Evolutionary conservation across 2,329 filamentous ascomycete genomes (phyloP).

Genomic region (Diaporthe sp.): DNA sequence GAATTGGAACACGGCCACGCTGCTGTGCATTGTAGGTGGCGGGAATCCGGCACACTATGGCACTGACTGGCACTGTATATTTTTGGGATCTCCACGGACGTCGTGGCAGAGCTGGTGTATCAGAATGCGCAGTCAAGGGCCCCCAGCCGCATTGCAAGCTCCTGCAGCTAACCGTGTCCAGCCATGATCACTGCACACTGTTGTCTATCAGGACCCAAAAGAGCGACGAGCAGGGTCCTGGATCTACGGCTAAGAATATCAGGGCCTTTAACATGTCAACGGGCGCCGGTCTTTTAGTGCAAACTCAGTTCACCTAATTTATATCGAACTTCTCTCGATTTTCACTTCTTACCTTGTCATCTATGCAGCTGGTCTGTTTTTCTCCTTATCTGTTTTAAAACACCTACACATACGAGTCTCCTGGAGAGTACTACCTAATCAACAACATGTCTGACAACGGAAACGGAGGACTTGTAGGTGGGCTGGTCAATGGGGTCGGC

Average conservation of each 20-base stretch:
- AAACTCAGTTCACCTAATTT: not conserved
- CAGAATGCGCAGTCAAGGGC: constrained; percentile 4
- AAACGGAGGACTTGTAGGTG: constrained; percentile 24
- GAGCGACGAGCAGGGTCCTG: not conserved
- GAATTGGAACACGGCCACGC: constrained; percentile 8
- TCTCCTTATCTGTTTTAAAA: not conserved
- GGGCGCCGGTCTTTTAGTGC: not conserved
- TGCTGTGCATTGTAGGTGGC: not conserved
- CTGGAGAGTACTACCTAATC: constrained; percentile 10
- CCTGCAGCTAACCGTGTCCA: not conserved
- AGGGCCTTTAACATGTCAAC: constrained; percentile 6
- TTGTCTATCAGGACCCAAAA: constrained; percentile 20
- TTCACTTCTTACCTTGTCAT: constrained; percentile 7
- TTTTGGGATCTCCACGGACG: constrained; percentile 11
- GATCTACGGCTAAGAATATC: constrained; percentile 22
- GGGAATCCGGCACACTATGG: constrained; percentile 9
- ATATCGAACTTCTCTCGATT: constrained; percentile 6
- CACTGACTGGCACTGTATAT: constrained; percentile 22
- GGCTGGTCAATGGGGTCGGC: constrained; percentile 15
- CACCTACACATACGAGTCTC: not conserved
- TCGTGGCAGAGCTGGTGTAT: not conserved
- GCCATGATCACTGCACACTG: constrained; percentile 4
- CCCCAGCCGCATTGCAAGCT: constrained; percentile 21
- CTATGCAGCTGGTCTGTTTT: constrained; percentile 36
- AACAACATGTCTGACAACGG: constrained; percentile 19